These are phyloP conservation scores for Rhinocladiella similis DNA, from an alignment of 2,329 filamentous ascomycete species.

Conservation along the genomic window DNA sequence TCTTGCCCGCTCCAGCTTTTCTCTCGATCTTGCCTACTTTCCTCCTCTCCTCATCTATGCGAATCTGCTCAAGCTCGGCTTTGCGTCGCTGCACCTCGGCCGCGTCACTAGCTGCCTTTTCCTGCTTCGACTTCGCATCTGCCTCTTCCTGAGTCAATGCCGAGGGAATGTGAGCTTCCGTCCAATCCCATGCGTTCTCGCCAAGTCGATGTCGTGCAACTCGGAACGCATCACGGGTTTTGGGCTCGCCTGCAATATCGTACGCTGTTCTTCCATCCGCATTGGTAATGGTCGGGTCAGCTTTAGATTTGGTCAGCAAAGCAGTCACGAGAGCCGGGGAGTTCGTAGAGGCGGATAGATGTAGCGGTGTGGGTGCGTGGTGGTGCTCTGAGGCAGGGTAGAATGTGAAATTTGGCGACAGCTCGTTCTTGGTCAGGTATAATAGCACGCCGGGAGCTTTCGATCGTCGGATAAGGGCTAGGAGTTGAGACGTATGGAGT, in stretches of 20 bases:
- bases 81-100: constrained; percentile 71
- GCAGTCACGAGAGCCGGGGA: constrained; percentile 74
- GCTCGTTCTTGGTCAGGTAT: constrained; percentile 75
- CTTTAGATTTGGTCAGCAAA: constrained; percentile 70
- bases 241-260: constrained; percentile 80
- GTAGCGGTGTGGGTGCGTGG: constrained; percentile 80
- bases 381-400: constrained; percentile 65
- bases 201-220: constrained; percentile 81
- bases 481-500: constrained; percentile 85
- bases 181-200: constrained; percentile 77
- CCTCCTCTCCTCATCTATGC: constrained; percentile 57
- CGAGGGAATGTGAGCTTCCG: constrained; percentile 68
- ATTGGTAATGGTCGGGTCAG: constrained; percentile 71
- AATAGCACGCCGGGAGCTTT: constrained; percentile 84
- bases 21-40: constrained; percentile 45
- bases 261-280: constrained; percentile 81
- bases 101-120: constrained; percentile 67
- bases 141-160: constrained; percentile 71
- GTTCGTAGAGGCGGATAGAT: constrained; percentile 81
- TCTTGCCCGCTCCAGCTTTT: constrained; percentile 51
- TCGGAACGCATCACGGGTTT: constrained; percentile 87
- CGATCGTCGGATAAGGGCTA: constrained; percentile 82
- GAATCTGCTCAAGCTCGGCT: constrained; percentile 72
- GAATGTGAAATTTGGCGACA: constrained; percentile 74
- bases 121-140: constrained; percentile 66